Base-by-base conservation (phyloP, 2,329 filamentous ascomycete species). In the Pseudogymnoascus sp. region DNA sequence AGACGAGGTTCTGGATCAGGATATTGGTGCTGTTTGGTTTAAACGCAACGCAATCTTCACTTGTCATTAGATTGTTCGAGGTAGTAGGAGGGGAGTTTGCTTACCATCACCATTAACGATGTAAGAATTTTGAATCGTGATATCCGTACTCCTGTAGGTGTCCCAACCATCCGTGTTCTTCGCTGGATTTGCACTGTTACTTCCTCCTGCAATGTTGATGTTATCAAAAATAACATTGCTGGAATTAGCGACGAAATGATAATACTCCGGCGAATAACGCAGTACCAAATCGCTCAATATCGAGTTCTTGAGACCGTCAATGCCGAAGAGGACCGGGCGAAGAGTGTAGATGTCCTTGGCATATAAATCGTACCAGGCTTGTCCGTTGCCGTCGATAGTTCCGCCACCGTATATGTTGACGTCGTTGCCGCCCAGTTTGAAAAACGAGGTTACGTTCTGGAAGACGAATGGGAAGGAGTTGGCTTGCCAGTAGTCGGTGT, bases 111-210 rank as follows among this genome's bases (percentile, higher is more conserved):
- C 83, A 42, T 42, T 42, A 23, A 42, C 41, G 16, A 42, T 42
- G 23, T 80, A 72, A 0, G 82, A 86, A 70, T 88, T 82, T 68
- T 88, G 84, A 28, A 89, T 87, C 0, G 87, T 81, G 41, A 88
- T 78, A 60, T 82, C 80, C 25, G 78, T 73, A 3, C 80, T 83
- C 6, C 84, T 82, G 68, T 87, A 84, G 1, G 80, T 85, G 66
- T 85, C 82, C 81, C 81, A 83, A 59, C 81, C 83, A 69, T 88
- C 85, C 0, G 85, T 88, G 72, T 90, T 89, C 72, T 86, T 85
- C 2, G 85, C 84, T 4, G 71, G 69, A 66, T 84, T 42, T 42
- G 41, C 72, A 69, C 79, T 83, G 16, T 70, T 75, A 66, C 79
- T 84, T 45, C 71, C 78, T 0, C 84, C 85, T 9, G 75, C 75